Evolutionary conservation across 1,284 basidiomycete genomes (phyloP).

Genomic region (Ustilago lituana): DNA sequence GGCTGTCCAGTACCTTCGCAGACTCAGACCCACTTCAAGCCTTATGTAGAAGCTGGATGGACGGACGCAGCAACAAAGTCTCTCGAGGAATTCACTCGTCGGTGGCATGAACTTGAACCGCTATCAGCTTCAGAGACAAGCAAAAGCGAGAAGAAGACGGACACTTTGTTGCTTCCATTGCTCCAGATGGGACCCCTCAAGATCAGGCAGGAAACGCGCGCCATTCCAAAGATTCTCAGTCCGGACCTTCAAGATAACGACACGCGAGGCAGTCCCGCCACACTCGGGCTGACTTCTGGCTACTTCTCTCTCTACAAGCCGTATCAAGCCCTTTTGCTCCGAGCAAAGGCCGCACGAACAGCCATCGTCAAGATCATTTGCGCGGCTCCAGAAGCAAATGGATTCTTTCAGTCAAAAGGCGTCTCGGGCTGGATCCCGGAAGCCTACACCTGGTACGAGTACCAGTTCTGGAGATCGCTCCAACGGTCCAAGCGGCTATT

Average conservation of each 20-base stretch:
- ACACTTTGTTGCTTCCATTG: conserved; percentile 65
- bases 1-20: conserved; percentile 1
- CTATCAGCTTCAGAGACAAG: background rate
- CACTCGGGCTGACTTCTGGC: conserved; percentile 76
- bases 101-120: conserved; percentile 32
- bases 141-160: conserved; percentile 3
- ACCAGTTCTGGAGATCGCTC: conserved; percentile 79
- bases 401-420: conserved; percentile 89
- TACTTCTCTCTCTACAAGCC: conserved; percentile 88
- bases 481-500: conserved; percentile 67
- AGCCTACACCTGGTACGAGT: conserved; percentile 89
- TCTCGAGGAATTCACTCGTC: conserved; percentile 42
- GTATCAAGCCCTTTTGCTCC: conserved; percentile 71
- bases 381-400: conserved; percentile 86
- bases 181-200: conserved; percentile 68
- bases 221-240: conserved; percentile 51
- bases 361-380: conserved; percentile 73
- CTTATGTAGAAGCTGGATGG: conserved; percentile 42
- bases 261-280: conserved; percentile 4
- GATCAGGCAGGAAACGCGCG: conserved; percentile 67
- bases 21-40: background rate
- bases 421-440: conserved; percentile 92
- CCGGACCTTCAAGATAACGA: conserved; percentile 2
- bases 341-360: conserved; percentile 37
- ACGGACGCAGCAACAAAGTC: conserved; percentile 18